Conservation (phyloP, 768 basidiomycete genomes). For the Amanita exitialis region DNA sequence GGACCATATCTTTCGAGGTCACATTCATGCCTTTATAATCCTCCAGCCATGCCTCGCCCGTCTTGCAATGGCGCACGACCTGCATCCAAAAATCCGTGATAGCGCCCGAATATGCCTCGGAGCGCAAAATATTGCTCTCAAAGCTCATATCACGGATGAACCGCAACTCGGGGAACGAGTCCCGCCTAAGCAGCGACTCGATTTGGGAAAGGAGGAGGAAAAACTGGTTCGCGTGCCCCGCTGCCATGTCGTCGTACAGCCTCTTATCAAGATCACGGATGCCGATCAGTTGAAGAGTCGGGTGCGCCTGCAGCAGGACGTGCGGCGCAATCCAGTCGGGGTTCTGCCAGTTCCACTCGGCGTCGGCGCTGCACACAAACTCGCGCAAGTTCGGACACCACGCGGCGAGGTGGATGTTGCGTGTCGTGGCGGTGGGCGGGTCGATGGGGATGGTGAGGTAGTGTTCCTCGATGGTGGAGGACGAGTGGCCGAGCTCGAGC, state of each 20-base stretch:
- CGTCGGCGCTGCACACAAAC: constrained; percentile 69
- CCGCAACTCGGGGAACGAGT: constrained; percentile 52
- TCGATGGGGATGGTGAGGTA: constrained; percentile 37
- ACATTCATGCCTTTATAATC: constrained; percentile 1
- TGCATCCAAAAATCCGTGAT: constrained; percentile 33
- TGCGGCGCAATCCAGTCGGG: constrained; percentile 81
- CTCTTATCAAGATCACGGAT: constrained; percentile 64
- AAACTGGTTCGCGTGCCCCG: constrained; percentile 35
- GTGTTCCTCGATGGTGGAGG: constrained; percentile 56
- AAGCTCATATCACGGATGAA: constrained; percentile 59
- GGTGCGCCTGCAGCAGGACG: constrained; percentile 55
- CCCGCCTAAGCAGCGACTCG: constrained; percentile 40
- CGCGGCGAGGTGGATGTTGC: constrained; percentile 38
- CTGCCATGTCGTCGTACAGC: constrained; percentile 32
- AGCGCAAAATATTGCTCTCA: constrained; percentile 45
- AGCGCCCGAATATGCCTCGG: constrained; percentile 15
- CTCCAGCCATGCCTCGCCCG: not conserved
- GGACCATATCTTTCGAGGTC: not conserved
- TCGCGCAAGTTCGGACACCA: constrained; percentile 64
- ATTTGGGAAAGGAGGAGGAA: constrained; percentile 62
- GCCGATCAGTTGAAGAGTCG: constrained; percentile 53
- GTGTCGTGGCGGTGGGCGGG: constrained; percentile 25
- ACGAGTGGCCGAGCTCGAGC: constrained; percentile 66
- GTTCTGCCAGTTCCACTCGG: constrained; percentile 72
- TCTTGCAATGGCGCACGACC: constrained; percentile 12